Conservation (phyloP, 768 basidiomycete genomes). For the Boletus rex-veris region DNA sequence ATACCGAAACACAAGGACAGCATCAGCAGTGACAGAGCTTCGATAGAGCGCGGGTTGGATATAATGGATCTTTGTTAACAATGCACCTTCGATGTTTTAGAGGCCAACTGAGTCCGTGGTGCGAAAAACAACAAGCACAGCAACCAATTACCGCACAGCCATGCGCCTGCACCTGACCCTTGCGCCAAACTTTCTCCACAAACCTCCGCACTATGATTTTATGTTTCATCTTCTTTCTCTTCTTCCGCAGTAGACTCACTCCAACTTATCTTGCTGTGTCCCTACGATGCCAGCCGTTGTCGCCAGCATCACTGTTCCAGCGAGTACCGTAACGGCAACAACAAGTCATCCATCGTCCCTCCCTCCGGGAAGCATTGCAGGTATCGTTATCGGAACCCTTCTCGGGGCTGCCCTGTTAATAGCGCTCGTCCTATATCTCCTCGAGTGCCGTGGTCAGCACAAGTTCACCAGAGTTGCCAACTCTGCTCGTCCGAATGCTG, state of each 20-base stretch:
- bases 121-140: constrained; percentile 4
- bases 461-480: constrained; percentile 19
- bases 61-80: too few species aligned
- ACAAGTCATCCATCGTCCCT: background rate
- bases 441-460: constrained; percentile 6
- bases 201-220: background rate
- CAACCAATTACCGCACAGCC: background rate
- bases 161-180: constrained; percentile 1
- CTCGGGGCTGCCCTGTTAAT: constrained; percentile 14
- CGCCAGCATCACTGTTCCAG: constrained; percentile 6
- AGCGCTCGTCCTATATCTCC: constrained; percentile 9
- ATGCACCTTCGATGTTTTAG: background rate
- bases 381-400: constrained; percentile 21
- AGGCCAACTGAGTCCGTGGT: constrained; percentile 8
- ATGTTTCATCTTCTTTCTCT: background rate
- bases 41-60: too few species aligned
- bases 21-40: background rate
- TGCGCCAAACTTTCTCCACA: background rate
- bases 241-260: background rate
- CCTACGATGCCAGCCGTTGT: constrained; percentile 11
- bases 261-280: too few species aligned
- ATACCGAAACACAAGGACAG: constrained; percentile 2
- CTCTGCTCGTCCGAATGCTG: background rate
- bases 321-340: background rate
- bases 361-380: constrained; percentile 11